These are phyloP conservation scores for Anisodus tanguticus DNA, from an alignment of 257 asterid species.

Conservation along the genomic window DNA sequence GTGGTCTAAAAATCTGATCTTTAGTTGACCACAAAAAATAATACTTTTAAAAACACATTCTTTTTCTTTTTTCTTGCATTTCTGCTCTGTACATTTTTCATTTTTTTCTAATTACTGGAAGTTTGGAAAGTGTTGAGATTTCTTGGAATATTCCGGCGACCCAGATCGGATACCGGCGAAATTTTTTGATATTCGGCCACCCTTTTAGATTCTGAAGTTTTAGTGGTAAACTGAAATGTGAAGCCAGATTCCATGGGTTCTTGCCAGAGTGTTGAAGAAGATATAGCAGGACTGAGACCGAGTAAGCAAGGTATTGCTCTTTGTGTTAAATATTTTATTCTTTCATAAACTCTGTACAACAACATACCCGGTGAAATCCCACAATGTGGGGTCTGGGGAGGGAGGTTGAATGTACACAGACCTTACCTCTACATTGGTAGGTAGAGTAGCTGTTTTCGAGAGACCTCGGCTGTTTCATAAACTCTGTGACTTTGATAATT, in stretches of 20 bases:
- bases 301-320: background rate
- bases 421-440: too few species aligned
- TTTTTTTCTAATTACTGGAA: too few species aligned
- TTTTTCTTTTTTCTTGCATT: too few species aligned
- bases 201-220: background rate
- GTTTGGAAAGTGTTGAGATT: background rate
- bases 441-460: too few species aligned
- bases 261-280: constrained; percentile 19
- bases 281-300: background rate
- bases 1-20: background rate
- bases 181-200: background rate
- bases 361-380: too few species aligned
- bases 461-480: background rate
- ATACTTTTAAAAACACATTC: too few species aligned
- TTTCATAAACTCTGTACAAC: background rate
- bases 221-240: background rate
- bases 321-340: background rate
- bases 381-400: too few species aligned
- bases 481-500: background rate
- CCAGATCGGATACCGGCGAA: background rate
- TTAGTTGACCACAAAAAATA: too few species aligned
- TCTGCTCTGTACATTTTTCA: too few species aligned
- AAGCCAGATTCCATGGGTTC: constrained; percentile 15
- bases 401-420: too few species aligned
- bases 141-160: background rate